Evolutionary conservation across 352 stramenopile genomes (phyloP).

Genomic region (Thalassiosira oceanica): DNA sequence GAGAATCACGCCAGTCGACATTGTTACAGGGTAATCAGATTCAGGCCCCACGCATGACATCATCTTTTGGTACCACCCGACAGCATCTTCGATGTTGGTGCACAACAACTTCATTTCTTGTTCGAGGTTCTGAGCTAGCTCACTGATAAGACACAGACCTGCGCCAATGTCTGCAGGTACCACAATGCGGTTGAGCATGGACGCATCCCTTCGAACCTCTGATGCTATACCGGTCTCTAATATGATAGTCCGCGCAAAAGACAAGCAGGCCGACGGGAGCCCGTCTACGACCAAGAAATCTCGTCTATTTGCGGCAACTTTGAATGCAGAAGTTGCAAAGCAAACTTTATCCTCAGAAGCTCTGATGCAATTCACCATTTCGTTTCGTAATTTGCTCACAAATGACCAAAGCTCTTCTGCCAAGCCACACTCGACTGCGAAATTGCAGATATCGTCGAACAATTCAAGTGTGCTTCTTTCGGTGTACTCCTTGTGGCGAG

Average conservation of each 20-base stretch:
- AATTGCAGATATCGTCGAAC: constrained; percentile 12
- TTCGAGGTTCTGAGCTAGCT: constrained; percentile 12
- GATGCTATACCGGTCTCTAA: constrained; percentile 17
- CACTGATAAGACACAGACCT: constrained; percentile 9
- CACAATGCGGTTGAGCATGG: neutral
- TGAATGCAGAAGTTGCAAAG: constrained; percentile 15
- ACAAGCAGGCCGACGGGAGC: neutral
- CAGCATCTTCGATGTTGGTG: constrained; percentile 22
- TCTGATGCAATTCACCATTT: neutral
- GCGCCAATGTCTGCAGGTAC: neutral
- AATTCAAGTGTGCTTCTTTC: constrained; percentile 14
- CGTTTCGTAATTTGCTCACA: neutral
- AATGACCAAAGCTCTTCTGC: constrained; percentile 10
- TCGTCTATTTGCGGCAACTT: constrained; percentile 18
- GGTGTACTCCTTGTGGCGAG: too few relatives aligned
- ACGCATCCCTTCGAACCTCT: constrained; percentile 6
- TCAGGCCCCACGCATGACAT: neutral
- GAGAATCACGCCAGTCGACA: constrained; percentile 17
- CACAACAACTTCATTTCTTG: constrained; percentile 4
- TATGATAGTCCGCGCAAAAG: constrained; percentile 8
- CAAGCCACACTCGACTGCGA: neutral
- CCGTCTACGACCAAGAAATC: constrained; percentile 11
- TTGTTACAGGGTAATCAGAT: neutral
- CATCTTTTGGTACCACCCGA: constrained; percentile 14
- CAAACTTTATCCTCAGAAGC: too few relatives aligned